Conservation (phyloP, 202 grass and related monocot genomes). For the Schoenoplectus tabernaemontani region DNA sequence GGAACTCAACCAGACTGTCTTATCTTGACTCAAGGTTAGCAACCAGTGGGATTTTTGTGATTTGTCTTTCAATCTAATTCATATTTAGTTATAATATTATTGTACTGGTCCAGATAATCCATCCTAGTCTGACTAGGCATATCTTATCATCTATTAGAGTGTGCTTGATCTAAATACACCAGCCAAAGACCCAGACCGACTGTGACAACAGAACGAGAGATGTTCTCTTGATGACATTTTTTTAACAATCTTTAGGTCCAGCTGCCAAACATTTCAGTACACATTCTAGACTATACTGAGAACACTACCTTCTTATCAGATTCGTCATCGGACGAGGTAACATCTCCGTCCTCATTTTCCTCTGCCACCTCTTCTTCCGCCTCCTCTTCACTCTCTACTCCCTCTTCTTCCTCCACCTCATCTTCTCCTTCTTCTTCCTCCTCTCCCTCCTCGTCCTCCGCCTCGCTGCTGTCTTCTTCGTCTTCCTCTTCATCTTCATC, state of each 20-base stretch:
- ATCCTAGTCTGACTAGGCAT: not conserved
- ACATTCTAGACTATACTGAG: not conserved
- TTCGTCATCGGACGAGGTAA: constrained; percentile 13
- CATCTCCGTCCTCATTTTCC: constrained; percentile 10
- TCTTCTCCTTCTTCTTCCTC: constrained; percentile 32
- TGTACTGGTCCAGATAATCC: not conserved
- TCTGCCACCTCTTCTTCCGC: constrained; percentile 15
- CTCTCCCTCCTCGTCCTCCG: constrained; percentile 17
- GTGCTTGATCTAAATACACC: not conserved
- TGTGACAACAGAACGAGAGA: not conserved
- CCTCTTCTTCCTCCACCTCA: not conserved
- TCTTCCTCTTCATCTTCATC: constrained; percentile 10
- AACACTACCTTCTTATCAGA: constrained; percentile 32
- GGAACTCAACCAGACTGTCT: not conserved
- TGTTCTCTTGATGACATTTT: too few relatives aligned
- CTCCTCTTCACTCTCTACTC: not conserved
- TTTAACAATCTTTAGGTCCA: not conserved
- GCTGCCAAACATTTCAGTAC: not conserved
- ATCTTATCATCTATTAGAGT: not conserved
- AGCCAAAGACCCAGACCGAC: not conserved
- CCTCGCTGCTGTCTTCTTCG: constrained; percentile 12
- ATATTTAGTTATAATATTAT: not conserved
- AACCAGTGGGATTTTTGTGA: not conserved
- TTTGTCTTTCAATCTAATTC: not conserved
- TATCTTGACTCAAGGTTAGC: not conserved